Evolutionary conservation across 129 eudicot genomes (phyloP).

Genomic region (Deinandra increscens): DNA sequence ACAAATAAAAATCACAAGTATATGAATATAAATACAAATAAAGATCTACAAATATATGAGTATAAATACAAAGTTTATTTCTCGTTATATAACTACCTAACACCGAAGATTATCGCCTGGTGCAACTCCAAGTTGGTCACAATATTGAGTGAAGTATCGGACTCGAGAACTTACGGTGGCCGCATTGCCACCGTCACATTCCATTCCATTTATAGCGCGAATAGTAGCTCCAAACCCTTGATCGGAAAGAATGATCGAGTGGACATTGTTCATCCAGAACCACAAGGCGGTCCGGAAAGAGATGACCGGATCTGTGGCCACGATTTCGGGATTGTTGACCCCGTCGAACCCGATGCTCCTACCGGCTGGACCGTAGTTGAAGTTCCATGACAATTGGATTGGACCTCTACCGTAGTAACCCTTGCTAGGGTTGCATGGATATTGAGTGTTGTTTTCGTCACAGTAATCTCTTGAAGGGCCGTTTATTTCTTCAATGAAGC

Average conservation of each 20-base stretch:
- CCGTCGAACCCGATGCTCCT: constrained; percentile 36
- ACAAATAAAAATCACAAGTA: too few relatives aligned
- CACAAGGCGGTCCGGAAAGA: constrained; percentile 32
- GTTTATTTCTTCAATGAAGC: constrained; percentile 33
- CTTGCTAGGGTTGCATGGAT: constrained; percentile 37
- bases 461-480: constrained; percentile 36
- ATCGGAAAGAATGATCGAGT: constrained; percentile 17
- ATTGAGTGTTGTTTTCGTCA: constrained; percentile 29
- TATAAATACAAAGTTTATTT: neutral
- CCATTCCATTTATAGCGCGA: constrained; percentile 33
- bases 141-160: constrained; percentile 25
- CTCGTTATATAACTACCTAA: neutral
- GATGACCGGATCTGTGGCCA: constrained; percentile 29
- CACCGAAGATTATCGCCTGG: constrained; percentile 34
- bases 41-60: neutral
- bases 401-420: constrained; percentile 42
- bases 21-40: neutral
- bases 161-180: constrained; percentile 32
- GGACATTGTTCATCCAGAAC: constrained; percentile 41
- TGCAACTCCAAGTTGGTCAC: constrained; percentile 36
- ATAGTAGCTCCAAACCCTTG: constrained; percentile 39
- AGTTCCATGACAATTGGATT: constrained; percentile 37
- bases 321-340: constrained; percentile 34
- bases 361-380: constrained; percentile 39
- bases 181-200: constrained; percentile 29